Evolutionary conservation across 805 yeast species (phyloP), one percentile per base, ranked within the genome.

Genomic region (Phaffomyces antillensis): DNA sequence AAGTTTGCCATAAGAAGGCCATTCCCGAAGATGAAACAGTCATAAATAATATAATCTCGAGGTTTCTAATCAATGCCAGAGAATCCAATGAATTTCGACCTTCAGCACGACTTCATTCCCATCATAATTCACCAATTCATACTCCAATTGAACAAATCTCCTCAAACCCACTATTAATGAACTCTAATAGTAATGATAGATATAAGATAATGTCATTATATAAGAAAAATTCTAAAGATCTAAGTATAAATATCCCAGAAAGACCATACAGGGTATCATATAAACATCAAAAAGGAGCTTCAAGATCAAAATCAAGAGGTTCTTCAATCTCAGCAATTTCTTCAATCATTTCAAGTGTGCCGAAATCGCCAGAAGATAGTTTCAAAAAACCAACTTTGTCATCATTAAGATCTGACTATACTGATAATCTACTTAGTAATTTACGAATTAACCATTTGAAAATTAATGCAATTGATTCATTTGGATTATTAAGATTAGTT

Each of bases 401-500:
- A 0, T 16, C 52, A 9, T 40, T 51, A 16, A 42, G 59, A n/a
- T 47, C 58, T 3, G 52, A 53, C 30, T 52, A 51, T 35, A 47
- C 50, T 20, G 6, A 45, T 1, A n/a, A 38, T 18, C 39, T 58
- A 9, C 17, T 55, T 1, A 5, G 8, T 1, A 45, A 43, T 2
- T 39, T 53, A 10, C 35, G 48, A 9, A 44, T 55, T 3, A 30
- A 44, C 1, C 17, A 44, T 1, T 36, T 66, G 12, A 37, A 44
- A 1, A 63, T 56, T 28, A 52, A 59, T 46, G 52, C 55, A 18
- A 42, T 65, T 18, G 69, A 66, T 41, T 50, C 59, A 4, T 62
- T 56, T 46, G 74, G 74, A 0, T 42, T 59, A 7, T 45, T 70
- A 37, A 54, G 73, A 42, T 41, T 68, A 11, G 65, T 66, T 11